phyloP scores from a whole-genome alignment of 2,329 filamentous ascomycete species.

The Paramyrothecium roridum region DNA sequence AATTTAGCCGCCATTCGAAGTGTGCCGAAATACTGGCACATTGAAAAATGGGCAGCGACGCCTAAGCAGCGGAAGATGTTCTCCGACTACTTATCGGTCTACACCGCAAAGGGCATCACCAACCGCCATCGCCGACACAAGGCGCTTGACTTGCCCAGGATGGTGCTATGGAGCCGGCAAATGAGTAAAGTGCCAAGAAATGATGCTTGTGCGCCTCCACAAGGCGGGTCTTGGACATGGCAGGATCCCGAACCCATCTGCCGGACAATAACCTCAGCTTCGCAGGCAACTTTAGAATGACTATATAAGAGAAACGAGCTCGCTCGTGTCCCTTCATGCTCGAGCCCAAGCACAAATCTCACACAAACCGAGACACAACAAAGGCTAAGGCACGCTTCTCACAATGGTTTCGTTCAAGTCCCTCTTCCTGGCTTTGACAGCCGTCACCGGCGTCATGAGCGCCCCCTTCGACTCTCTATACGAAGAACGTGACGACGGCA shows the following conservation, averaged over 20 bases:
- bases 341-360: not conserved
- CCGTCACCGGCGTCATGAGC: conserved; percentile 27
- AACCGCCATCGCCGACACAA: not conserved
- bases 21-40: not conserved
- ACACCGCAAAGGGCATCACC: not conserved
- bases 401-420: conserved; percentile 38
- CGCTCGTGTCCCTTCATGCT: not conserved
- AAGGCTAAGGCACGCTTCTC: not conserved
- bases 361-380: not conserved
- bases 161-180: not conserved
- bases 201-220: not conserved
- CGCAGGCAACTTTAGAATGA: not conserved
- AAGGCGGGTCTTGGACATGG: not conserved
- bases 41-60: not conserved
- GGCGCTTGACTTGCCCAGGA: not conserved
- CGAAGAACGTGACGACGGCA: conserved; percentile 26
- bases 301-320: not conserved
- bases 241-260: not conserved
- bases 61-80: not conserved
- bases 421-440: conserved; percentile 30
- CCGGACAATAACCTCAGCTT: not conserved
- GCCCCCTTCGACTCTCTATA: conserved; percentile 21
- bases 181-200: not conserved
- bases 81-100: not conserved
- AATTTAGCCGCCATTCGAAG: not conserved